A percentile compares a stretch with the other conserved stretches of the same genome.
phyloP scores from a whole-genome alignment of 2,329 filamentous ascomycete species.

The Phaeophleospora eucalypticola region DNA sequence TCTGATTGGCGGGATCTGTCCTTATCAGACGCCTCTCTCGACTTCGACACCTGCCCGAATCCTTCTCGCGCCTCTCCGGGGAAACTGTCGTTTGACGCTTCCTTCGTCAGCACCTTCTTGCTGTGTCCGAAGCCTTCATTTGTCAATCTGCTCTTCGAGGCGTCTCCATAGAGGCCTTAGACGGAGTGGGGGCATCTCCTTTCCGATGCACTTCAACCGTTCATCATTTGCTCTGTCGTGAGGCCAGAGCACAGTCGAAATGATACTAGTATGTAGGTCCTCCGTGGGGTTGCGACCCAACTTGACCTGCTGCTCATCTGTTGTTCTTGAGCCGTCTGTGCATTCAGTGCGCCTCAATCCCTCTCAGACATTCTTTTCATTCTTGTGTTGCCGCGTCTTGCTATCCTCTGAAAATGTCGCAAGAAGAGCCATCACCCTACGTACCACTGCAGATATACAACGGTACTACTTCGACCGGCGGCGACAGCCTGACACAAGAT shows the following conservation, averaged over 20 bases:
- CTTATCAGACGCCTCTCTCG: background rate
- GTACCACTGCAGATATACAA: slow-evolving; percentile 51
- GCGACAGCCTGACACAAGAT: slow-evolving; percentile 63
- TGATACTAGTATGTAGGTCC: too few relatives aligned
- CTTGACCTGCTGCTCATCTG: too few relatives aligned
- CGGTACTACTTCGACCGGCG: slow-evolving; percentile 60
- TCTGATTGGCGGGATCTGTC: background rate
- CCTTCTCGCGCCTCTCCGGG: background rate
- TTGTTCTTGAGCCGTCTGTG: too few relatives aligned
- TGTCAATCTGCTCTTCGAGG: too few relatives aligned
- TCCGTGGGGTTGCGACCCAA: too few relatives aligned
- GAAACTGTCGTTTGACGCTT: background rate
- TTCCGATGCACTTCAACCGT: too few relatives aligned
- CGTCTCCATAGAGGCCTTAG: too few relatives aligned
- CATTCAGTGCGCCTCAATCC: background rate
- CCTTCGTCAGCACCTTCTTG: too few relatives aligned
- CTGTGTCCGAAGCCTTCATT: too few relatives aligned
- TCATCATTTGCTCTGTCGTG: too few relatives aligned
- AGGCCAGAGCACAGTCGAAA: too few relatives aligned
- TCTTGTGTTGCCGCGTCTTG: background rate
- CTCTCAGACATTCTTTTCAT: background rate
- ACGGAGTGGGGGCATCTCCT: too few relatives aligned
- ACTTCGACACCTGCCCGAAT: background rate
- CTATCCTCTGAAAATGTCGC: slow-evolving; percentile 3
- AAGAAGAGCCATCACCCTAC: slow-evolving; percentile 15